Evolutionary conservation across 495 filamentous ascomycete species (phyloP), one percentile per base, ranked within the genome.

Genomic region (Alectoria sarmentosa): DNA sequence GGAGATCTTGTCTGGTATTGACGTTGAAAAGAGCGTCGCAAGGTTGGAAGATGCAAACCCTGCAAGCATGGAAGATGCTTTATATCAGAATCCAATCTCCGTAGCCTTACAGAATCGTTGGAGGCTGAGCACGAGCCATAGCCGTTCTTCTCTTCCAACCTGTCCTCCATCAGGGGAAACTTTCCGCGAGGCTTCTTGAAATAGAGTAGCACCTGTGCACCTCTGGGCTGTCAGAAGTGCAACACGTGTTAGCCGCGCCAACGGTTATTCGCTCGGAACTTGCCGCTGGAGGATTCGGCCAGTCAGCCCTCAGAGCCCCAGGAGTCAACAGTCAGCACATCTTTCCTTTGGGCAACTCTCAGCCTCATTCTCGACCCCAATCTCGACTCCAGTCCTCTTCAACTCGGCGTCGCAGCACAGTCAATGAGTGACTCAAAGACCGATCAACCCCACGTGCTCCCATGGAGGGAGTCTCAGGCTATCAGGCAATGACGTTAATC

Each of bases 221-320:
- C 23, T 26, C 19, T 10, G 46, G 21, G 17, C 26, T 15, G 15
- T 30, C 48, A 30, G 30, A 30, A 5, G 10, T 52, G 11, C 1
- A 52, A 55, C 62, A 64, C 62, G 62, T 64, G 62, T 32, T 19
- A 26, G 28, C 21, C 39, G 21, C 39, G 28, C 41, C 38, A 30
- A 38, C 39, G 2, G n/a, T 36, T 8, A 64, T 64, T 64, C 62
- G 62, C 41, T 58, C 41, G 8, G n/a, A 10, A 6, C 17, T 17
- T 42, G 41, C 41, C 41, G 41, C 17, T 19, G 15, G 7, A 42
- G 4, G 19, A 19, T 21, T 3, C 41, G 41, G n/a, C n/a, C n/a
- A n/a, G n/a, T n/a, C n/a, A n/a, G n/a, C n/a, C n/a, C n/a, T n/a
- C n/a, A n/a, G n/a, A n/a, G n/a, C n/a, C n/a, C n/a, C n/a, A n/a